Percentiles rank a stretch among this genome's conserved stretches.
Conservation (phyloP, 495 filamentous ascomycete species). For the Penicillium soppii region DNA sequence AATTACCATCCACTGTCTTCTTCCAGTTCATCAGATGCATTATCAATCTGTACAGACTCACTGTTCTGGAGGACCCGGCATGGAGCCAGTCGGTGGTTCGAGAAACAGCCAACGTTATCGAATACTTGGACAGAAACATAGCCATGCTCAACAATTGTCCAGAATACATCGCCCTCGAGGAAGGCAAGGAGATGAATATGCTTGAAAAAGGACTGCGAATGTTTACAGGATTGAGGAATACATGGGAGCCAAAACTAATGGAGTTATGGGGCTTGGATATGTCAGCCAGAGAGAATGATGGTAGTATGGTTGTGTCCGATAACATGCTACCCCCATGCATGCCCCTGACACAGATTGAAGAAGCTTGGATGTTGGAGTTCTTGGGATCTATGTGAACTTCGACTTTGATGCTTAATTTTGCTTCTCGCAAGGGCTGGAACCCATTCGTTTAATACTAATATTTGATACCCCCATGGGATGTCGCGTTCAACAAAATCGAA, state of each 20-base stretch:
- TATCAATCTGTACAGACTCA: conserved; percentile 41
- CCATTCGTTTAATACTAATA: background rate
- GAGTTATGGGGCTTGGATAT: conserved; percentile 21
- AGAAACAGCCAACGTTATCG: conserved; percentile 27
- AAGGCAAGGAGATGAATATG: conserved; percentile 13
- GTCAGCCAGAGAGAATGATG: conserved; percentile 2
- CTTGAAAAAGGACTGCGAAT: conserved; percentile 25
- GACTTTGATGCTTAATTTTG: background rate
- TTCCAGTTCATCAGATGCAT: conserved; percentile 43
- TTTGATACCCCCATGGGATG: background rate
- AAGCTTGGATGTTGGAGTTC: conserved; percentile 27
- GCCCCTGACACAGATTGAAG: conserved; percentile 19
- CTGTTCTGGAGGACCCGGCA: conserved; percentile 34
- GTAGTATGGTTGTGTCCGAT: conserved; percentile 5
- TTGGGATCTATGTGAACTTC: conserved; percentile 19
- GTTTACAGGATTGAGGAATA: conserved; percentile 15
- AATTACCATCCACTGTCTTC: conserved; percentile 36
- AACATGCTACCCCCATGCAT: conserved; percentile 8
- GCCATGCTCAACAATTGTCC: conserved; percentile 15
- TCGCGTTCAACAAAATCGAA: too few relatives aligned
- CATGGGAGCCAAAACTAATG: conserved; percentile 28
- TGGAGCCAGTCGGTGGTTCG: conserved; percentile 36
- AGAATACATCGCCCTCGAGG: background rate
- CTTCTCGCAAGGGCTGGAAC: too few relatives aligned
- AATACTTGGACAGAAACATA: conserved; percentile 19